Conservation (phyloP, 1,284 basidiomycete species). For the Neonothopanus nambi region DNA sequence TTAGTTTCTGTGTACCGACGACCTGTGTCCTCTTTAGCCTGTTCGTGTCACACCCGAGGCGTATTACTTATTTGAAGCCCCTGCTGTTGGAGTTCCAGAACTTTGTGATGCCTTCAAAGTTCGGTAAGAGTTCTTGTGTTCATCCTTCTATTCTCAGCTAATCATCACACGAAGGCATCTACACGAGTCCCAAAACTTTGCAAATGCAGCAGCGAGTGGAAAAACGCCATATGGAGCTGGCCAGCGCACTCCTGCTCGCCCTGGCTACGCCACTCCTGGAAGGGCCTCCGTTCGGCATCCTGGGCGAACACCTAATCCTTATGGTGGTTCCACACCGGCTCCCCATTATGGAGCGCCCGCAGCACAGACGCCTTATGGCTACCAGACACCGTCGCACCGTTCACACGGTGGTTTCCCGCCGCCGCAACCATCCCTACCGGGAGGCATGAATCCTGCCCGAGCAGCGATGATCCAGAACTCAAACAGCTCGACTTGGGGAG, state of each 20-base stretch:
- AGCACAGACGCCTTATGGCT: conserved; percentile 48
- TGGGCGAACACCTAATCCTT: conserved; percentile 28
- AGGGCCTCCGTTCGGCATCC: conserved; percentile 70
- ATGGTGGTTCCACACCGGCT: conserved; percentile 53
- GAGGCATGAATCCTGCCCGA: conserved; percentile 59
- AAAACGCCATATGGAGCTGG: conserved; percentile 81
- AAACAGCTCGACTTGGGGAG: not conserved
- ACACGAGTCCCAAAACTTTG: conserved; percentile 77
- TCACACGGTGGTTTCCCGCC: conserved; percentile 42
- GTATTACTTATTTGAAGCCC: conserved; percentile 86
- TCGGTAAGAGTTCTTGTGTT: conserved; percentile 46
- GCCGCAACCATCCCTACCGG: conserved; percentile 43
- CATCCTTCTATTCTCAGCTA: conserved; percentile 19
- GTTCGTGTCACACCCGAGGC: conserved; percentile 89
- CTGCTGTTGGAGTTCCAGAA: conserved; percentile 87
- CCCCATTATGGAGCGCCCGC: conserved; percentile 27
- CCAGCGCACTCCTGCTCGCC: conserved; percentile 74
- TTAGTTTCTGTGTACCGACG: conserved; percentile 12
- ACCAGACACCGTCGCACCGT: conserved; percentile 54
- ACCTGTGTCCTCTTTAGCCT: conserved; percentile 50
- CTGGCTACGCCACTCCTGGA: conserved; percentile 74
- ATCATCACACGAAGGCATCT: conserved; percentile 53
- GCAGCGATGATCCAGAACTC: conserved; percentile 8
- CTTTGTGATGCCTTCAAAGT: conserved; percentile 96
- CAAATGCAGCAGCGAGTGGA: conserved; percentile 59